Conservation (phyloP, 768 basidiomycete genomes). For the Kwoniella europaea region DNA sequence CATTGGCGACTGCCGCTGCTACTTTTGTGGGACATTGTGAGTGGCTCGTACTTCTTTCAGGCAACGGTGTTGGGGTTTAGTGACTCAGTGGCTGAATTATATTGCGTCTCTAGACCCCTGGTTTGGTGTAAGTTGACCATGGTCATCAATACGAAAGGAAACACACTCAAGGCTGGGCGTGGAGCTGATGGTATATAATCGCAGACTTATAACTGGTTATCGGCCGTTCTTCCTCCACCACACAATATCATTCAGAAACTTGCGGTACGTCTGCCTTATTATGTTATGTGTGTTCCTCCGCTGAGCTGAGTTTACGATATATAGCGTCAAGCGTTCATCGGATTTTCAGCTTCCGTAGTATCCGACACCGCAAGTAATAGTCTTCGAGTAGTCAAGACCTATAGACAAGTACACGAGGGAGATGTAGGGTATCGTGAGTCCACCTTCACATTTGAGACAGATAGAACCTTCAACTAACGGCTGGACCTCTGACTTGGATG, state of each 20-base stretch:
- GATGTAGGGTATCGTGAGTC: slow-evolving; percentile 72
- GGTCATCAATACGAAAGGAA: too few species aligned
- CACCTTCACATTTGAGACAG: too few species aligned
- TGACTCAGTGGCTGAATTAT: too few species aligned
- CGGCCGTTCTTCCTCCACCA: slow-evolving; percentile 67
- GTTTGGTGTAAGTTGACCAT: slow-evolving; percentile 48
- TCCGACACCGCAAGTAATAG: slow-evolving; percentile 89
- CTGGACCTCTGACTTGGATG: too few species aligned
- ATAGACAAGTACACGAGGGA: slow-evolving; percentile 84
- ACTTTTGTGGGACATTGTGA: slow-evolving; percentile 85
- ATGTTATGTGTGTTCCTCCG: too few species aligned
- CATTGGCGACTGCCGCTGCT: slow-evolving; percentile 86
- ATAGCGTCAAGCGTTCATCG: slow-evolving; percentile 82
- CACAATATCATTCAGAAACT: slow-evolving; percentile 67
- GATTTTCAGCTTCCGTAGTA: slow-evolving; percentile 80
- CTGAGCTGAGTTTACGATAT: neutral
- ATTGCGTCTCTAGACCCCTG: slow-evolving; percentile 48
- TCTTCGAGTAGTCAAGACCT: slow-evolving; percentile 91
- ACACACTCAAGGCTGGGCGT: neutral
- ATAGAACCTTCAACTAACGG: too few species aligned
- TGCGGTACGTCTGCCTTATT: slow-evolving; percentile 39
- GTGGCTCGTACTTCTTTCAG: too few species aligned
- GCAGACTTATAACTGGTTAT: slow-evolving; percentile 74
- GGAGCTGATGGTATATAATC: neutral
- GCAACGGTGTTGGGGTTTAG: too few species aligned